Conservation (phyloP, 2,329 filamentous ascomycete species). For the Colletotrichum cuscutae region DNA sequence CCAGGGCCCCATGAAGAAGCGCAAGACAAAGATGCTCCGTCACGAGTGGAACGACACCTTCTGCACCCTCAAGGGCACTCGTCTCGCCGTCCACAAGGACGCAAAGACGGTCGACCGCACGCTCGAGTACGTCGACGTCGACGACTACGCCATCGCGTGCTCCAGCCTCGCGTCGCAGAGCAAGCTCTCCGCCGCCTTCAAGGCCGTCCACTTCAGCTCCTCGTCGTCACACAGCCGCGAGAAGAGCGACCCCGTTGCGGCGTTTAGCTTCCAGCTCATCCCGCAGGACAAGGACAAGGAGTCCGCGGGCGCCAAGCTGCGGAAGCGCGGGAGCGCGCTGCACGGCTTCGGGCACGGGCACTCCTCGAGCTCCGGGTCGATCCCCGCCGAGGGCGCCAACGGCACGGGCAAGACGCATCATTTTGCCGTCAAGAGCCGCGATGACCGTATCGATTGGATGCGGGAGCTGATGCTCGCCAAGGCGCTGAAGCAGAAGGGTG, state of each 20-base stretch:
- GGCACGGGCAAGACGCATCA: constrained; percentile 87
- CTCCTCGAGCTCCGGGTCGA: constrained; percentile 39
- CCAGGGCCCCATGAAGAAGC: constrained; percentile 93
- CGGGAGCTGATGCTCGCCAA: constrained; percentile 91
- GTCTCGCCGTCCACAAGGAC: constrained; percentile 80
- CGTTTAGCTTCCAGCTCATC: constrained; percentile 88
- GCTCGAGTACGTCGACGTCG: constrained; percentile 85
- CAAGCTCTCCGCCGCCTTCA: constrained; percentile 90
- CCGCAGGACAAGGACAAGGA: constrained; percentile 72
- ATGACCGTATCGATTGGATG: constrained; percentile 98
- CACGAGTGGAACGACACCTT: constrained; percentile 96
- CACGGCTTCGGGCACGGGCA: constrained; percentile 38
- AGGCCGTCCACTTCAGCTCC: constrained; percentile 71
- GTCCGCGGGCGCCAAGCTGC: constrained; percentile 50
- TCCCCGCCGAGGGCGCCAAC: constrained; percentile 59
- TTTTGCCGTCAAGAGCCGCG: constrained; percentile 87
- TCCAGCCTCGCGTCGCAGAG: constrained; percentile 78
- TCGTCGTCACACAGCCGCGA: constrained; percentile 60
- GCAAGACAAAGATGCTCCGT: constrained; percentile 86
- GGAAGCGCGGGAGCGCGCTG: constrained; percentile 63
- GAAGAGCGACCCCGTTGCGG: constrained; percentile 69
- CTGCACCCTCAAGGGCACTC: constrained; percentile 83
- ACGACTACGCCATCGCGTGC: constrained; percentile 90
- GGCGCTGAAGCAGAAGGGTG: constrained; percentile 83
- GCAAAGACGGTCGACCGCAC: constrained; percentile 62